A percentile compares a stretch with the other conserved stretches of the same genome.
Conservation (phyloP, 2,329 filamentous ascomycete species). For the Diaporthe helianthi region DNA sequence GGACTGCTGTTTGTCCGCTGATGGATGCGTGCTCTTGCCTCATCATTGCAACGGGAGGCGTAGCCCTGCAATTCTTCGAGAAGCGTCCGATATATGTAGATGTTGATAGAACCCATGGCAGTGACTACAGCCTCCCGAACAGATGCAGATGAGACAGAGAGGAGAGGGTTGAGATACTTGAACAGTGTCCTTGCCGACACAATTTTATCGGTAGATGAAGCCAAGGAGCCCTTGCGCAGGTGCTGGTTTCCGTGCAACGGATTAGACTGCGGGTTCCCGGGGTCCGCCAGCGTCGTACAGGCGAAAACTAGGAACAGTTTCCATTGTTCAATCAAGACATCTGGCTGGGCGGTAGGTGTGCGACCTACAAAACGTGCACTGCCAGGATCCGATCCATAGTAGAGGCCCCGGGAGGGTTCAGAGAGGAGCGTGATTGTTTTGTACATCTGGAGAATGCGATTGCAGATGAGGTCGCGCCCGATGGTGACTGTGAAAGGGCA, state of each 20-base stretch:
- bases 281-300: constrained; percentile 90
- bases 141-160: constrained; percentile 79
- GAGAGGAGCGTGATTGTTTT: constrained; percentile 80
- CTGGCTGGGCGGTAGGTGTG: constrained; percentile 76
- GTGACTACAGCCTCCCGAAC: constrained; percentile 90
- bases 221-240: constrained; percentile 78
- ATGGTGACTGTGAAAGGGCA: constrained; percentile 92
- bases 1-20: constrained; percentile 85
- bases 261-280: constrained; percentile 69
- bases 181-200: constrained; percentile 89
- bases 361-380: constrained; percentile 59
- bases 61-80: constrained; percentile 89
- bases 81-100: constrained; percentile 88
- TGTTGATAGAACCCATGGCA: constrained; percentile 92
- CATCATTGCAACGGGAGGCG: constrained; percentile 85
- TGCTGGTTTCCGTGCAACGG: constrained; percentile 71
- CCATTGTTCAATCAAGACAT: constrained; percentile 95
- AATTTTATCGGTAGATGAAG: constrained; percentile 75
- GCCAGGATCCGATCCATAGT: constrained; percentile 67
- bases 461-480: constrained; percentile 90
- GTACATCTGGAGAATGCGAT: constrained; percentile 92
- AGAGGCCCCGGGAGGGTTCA: constrained; percentile 71
- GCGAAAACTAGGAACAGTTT: constrained; percentile 97
- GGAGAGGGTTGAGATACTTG: constrained; percentile 86
- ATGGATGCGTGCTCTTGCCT: constrained; percentile 86